phyloP scores from a whole-genome alignment of 768 basidiomycete genomes.

The Epithele typhae region DNA sequence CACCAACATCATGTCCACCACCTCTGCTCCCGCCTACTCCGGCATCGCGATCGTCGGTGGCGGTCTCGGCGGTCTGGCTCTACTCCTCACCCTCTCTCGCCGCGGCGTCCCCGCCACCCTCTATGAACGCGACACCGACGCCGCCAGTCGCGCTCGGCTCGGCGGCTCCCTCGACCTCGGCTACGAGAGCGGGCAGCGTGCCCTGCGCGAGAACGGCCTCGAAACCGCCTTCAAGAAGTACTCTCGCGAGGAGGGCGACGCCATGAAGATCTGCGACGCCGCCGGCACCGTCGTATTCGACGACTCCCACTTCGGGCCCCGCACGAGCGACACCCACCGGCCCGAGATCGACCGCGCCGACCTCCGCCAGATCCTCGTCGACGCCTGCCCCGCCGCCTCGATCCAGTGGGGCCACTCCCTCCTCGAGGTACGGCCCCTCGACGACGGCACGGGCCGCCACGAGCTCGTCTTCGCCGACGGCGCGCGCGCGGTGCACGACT shows the following conservation, averaged over 20 bases:
- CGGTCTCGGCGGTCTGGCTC: neutral
- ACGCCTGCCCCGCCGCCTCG: neutral
- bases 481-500: conserved; percentile 4
- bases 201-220: neutral
- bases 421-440: neutral
- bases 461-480: neutral
- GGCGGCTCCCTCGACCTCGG: neutral
- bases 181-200: neutral
- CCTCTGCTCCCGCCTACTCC: too few species aligned
- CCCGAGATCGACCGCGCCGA: neutral
- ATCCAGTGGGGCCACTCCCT: neutral
- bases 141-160: neutral
- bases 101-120: conserved; percentile 1
- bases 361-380: neutral
- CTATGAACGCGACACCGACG: neutral
- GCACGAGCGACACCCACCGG: neutral
- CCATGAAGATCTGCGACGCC: neutral
- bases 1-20: too few species aligned
- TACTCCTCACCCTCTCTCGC: neutral
- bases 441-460: too few species aligned
- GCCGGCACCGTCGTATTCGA: neutral
- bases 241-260: neutral
- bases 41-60: conserved; percentile 2
- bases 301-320: neutral
- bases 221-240: neutral